These are phyloP conservation scores for Xylaria sp. DNA, from an alignment of 2,329 filamentous ascomycete species.

Conservation along the genomic window DNA sequence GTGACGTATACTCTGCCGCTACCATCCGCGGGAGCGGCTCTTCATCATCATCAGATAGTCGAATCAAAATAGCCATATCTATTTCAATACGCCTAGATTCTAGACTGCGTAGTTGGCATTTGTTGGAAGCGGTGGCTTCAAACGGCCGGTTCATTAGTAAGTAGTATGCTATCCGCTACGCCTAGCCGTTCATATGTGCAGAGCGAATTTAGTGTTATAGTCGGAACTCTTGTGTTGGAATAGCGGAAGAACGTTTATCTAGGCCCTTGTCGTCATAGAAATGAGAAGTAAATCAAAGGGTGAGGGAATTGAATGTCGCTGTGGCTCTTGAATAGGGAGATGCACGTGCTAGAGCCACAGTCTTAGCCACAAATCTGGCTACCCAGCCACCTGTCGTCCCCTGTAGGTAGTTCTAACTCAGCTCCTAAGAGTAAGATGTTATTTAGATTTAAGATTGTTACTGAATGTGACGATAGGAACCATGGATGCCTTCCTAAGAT, in stretches of 20 bases:
- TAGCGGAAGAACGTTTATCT: neutral
- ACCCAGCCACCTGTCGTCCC: neutral
- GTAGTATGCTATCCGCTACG: neutral
- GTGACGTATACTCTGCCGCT: neutral
- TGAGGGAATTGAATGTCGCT: no score
- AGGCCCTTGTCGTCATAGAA: neutral
- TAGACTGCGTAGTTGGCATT: neutral
- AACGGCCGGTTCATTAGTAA: no score
- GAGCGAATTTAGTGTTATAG: neutral
- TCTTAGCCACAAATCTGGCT: neutral
- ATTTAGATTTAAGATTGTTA: neutral
- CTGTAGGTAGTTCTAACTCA: neutral
- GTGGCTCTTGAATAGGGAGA: no score
- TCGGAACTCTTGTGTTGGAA: neutral
- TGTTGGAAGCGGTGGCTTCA: neutral
- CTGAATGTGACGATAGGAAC: neutral
- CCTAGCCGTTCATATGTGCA: neutral
- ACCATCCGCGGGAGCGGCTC: neutral
- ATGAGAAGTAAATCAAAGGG: no score
- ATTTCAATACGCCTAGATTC: neutral
- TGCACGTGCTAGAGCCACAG: no score
- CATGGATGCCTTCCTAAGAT: neutral
- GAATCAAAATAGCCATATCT: neutral
- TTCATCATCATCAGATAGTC: neutral
- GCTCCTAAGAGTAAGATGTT: neutral